Evolutionary conservation across 352 stramenopile genomes (phyloP).

Genomic region (Hyaloperonospora brassicae): DNA sequence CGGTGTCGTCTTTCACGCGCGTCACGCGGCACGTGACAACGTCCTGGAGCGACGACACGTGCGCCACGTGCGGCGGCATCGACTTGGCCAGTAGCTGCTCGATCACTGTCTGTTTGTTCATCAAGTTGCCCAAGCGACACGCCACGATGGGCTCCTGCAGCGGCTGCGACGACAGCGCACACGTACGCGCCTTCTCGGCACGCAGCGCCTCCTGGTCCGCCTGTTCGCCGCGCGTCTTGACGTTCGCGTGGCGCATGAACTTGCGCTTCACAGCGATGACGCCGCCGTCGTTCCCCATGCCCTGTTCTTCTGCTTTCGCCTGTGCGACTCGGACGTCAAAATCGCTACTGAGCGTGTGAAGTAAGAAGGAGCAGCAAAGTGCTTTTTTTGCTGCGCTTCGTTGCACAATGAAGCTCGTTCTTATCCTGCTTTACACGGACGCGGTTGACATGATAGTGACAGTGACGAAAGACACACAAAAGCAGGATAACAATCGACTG

Average conservation of each 20-base stretch:
- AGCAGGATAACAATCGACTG: no score
- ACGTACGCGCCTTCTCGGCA: constrained; percentile 57
- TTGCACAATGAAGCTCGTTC: no score
- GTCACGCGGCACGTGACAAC: constrained; percentile 68
- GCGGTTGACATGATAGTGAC: no score
- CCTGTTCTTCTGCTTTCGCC: constrained; percentile 1
- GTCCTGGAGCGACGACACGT: constrained; percentile 85
- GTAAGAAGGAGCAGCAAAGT: no score
- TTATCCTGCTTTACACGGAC: no score
- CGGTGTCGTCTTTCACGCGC: constrained; percentile 9
- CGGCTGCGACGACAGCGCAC: constrained; percentile 72
- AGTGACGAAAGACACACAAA: no score
- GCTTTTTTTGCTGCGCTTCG: no score
- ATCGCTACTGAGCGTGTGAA: no score
- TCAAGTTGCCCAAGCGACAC: constrained; percentile 86
- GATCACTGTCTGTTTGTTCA: constrained; percentile 88
- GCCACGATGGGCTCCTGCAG: constrained; percentile 81
- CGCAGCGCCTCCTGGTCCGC: constrained; percentile 50
- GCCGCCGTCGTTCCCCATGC: constrained; percentile 89
- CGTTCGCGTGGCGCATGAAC: constrained; percentile 87
- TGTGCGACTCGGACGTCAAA: no score
- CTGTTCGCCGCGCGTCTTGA: constrained; percentile 63
- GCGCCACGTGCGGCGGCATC: constrained; percentile 59
- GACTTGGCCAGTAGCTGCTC: constrained; percentile 73
- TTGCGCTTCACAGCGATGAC: constrained; percentile 92